A percentile compares a stretch with the other conserved stretches of the same genome.
phyloP scores from a whole-genome alignment of 2,329 filamentous ascomycete genomes.

The Stemphylium beticola region DNA sequence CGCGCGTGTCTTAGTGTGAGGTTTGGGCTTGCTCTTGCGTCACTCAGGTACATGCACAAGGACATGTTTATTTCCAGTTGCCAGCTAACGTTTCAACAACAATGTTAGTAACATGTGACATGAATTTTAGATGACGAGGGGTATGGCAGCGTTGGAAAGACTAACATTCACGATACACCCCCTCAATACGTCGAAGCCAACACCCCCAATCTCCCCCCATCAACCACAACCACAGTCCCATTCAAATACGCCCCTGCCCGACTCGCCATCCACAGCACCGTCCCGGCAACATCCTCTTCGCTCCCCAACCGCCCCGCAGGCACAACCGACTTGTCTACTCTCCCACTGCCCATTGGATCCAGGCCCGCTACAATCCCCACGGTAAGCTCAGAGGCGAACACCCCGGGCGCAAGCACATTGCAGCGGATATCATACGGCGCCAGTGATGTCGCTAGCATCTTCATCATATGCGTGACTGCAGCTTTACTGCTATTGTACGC shows the following conservation, averaged over 20 bases:
- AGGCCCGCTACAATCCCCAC: slow-evolving; percentile 13
- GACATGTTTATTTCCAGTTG: too few species aligned
- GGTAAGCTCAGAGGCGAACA: slow-evolving; percentile 30
- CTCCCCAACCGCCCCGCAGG: slow-evolving; percentile 67
- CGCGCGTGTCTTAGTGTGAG: too few species aligned
- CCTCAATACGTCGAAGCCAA: slow-evolving; percentile 62
- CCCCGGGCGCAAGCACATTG: slow-evolving; percentile 59
- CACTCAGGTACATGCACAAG: background rate
- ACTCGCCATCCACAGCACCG: slow-evolving; percentile 69
- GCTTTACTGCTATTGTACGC: slow-evolving; percentile 52
- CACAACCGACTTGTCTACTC: slow-evolving; percentile 14
- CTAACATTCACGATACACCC: too few species aligned
- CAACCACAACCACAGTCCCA: slow-evolving; percentile 66
- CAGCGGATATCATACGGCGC: slow-evolving; percentile 54
- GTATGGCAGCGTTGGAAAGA: too few species aligned
- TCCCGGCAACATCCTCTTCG: slow-evolving; percentile 68
- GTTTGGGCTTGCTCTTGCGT: background rate
- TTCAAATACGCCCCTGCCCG: slow-evolving; percentile 71
- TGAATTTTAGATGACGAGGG: too few species aligned
- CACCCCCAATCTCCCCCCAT: slow-evolving; percentile 66
- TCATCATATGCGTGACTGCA: slow-evolving; percentile 56
- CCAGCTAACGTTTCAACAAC: too few species aligned
- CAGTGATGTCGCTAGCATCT: slow-evolving; percentile 55
- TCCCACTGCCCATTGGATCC: background rate
- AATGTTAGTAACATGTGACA: too few species aligned